Percentiles rank a stretch among this genome's conserved stretches.
These are phyloP conservation scores for Metschnikowia sp. DNA, from an alignment of 805 yeast genomes.

Conservation along the genomic window DNA sequence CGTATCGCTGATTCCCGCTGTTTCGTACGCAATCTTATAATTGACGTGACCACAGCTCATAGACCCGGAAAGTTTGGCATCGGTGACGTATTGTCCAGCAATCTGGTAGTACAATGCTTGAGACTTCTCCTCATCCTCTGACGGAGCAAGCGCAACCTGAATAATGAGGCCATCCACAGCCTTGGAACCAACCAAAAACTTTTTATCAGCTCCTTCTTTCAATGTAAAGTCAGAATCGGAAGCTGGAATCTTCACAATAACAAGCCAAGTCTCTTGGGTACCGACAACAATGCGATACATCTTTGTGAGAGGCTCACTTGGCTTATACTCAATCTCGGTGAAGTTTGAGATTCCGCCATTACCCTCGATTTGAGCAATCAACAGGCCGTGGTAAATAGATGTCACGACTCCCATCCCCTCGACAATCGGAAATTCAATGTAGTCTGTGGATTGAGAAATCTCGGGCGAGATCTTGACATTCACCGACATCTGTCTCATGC, in stretches of 20 bases:
- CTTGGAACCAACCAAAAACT: conserved; percentile 30
- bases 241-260: conserved; percentile 39
- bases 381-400: conserved; percentile 48
- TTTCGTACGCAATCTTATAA: conserved; percentile 47
- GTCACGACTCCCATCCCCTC: conserved; percentile 61
- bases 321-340: not conserved
- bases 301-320: conserved; percentile 10
- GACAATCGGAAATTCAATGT: conserved; percentile 48
- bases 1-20: conserved; percentile 46
- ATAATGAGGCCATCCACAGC: conserved; percentile 42
- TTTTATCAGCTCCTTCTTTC: conserved; percentile 25
- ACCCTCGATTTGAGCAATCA: conserved; percentile 42
- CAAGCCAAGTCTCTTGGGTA: conserved; percentile 46
- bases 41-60: conserved; percentile 45
- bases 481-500: conserved; percentile 40
- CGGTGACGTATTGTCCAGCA: conserved; percentile 64
- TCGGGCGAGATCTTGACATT: conserved; percentile 19
- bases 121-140: conserved; percentile 5
- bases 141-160: conserved; percentile 51
- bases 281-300: conserved; percentile 40
- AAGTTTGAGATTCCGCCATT: not conserved
- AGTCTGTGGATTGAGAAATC: conserved; percentile 21
- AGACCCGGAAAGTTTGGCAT: conserved; percentile 47
- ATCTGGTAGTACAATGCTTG: conserved; percentile 54
- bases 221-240: conserved; percentile 22